phyloP scores from a whole-genome alignment of 768 basidiomycete species.

The Suillus bovinus region DNA sequence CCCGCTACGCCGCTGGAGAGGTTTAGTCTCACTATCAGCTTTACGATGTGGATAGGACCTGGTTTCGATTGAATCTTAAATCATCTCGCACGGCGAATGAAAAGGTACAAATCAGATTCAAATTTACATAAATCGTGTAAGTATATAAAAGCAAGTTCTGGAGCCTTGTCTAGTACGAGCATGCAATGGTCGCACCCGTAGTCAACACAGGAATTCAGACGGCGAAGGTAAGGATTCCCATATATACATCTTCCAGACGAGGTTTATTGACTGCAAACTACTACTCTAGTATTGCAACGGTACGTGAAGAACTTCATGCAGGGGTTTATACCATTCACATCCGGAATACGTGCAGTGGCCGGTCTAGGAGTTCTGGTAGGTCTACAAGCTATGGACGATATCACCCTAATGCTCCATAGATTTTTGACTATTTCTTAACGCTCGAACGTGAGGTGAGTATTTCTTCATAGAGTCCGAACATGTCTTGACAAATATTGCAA shows the following conservation, averaged over 20 bases:
- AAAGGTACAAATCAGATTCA: neutral
- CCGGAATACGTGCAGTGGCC: neutral
- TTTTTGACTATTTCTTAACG: slow-evolving; percentile 3
- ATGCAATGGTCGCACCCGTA: neutral
- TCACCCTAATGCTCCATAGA: neutral
- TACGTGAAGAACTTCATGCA: neutral
- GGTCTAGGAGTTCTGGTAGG: slow-evolving; percentile 2
- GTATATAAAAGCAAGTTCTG: neutral
- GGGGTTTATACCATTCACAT: neutral
- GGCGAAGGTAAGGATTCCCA: neutral
- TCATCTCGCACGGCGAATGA: neutral
- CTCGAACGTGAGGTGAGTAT: neutral
- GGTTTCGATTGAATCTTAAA: neutral
- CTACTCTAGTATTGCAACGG: neutral
- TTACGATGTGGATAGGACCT: too few relatives aligned
- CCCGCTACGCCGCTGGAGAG: too few relatives aligned
- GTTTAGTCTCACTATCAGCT: neutral
- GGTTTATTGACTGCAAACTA: neutral
- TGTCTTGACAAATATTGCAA: neutral
- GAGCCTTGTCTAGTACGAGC: neutral
- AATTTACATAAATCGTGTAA: neutral
- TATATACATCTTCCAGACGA: neutral
- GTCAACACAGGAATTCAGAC: neutral
- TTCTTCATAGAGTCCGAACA: neutral
- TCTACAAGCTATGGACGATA: neutral